Evolutionary conservation across 352 stramenopile species (phyloP).

Genomic region (Phytophthora tubulina): DNA sequence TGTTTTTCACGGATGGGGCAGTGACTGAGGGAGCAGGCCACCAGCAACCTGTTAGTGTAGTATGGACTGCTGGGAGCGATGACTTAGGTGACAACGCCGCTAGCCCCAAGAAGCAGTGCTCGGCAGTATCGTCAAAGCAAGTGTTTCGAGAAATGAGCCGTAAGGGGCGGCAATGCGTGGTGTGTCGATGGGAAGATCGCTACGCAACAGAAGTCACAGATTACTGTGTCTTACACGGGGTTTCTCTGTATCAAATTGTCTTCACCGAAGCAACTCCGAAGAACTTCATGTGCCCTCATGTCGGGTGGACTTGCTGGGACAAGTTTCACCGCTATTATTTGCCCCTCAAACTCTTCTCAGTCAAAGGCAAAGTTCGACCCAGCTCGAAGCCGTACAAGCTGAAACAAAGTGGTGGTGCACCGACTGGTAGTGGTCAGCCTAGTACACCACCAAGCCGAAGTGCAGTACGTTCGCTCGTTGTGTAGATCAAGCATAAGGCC

Average conservation of each 20-base stretch:
- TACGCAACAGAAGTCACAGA: not conserved
- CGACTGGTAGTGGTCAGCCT: no score
- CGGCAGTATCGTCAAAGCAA: conserved; percentile 1
- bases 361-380: no score
- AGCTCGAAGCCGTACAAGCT: no score
- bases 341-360: no score
- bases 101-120: conserved; percentile 2
- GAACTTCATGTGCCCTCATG: no score
- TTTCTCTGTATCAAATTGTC: not conserved
- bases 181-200: not conserved
- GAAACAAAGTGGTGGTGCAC: no score
- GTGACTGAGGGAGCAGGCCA: not conserved
- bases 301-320: no score
- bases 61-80: not conserved
- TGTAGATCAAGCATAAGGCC: no score
- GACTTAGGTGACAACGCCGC: not conserved
- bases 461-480: no score
- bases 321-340: no score
- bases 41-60: not conserved
- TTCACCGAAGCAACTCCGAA: no score
- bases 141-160: not conserved
- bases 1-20: not conserved
- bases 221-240: not conserved
- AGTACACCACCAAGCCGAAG: no score
- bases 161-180: not conserved